These are phyloP conservation scores for Schoenoplectus tabernaemontani DNA, from an alignment of 202 grass and related monocot genomes.

Conservation along the genomic window DNA sequence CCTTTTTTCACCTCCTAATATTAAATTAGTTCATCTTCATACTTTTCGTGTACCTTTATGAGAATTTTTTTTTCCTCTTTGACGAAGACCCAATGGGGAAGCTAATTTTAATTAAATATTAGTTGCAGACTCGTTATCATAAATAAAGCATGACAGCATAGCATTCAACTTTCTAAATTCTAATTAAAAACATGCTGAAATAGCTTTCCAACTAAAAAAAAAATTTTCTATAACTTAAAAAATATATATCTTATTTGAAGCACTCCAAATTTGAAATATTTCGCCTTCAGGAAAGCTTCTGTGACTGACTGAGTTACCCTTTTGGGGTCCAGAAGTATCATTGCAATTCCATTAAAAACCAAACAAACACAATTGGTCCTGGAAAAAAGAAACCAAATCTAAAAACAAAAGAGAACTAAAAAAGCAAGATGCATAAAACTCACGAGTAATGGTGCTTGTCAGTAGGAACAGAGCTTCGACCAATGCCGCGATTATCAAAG, in stretches of 20 bases:
- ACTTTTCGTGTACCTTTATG: background rate
- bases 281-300: background rate
- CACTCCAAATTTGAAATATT: background rate
- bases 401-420: background rate
- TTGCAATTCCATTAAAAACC: background rate
- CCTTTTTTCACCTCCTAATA: too few relatives aligned
- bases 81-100: background rate
- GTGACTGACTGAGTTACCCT: too few relatives aligned
- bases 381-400: background rate
- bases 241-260: background rate
- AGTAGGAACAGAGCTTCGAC: slow-evolving; percentile 50
- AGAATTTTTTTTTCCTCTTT: background rate
- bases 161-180: background rate
- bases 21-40: background rate
- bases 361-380: background rate
- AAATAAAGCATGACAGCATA: background rate
- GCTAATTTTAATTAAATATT: background rate
- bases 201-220: background rate
- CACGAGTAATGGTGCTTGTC: slow-evolving; percentile 79
- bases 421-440: background rate
- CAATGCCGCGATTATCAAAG: slow-evolving; percentile 88
- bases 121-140: background rate
- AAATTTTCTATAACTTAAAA: background rate
- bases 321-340: too few relatives aligned
- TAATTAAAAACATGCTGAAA: background rate